Base-by-base conservation (phyloP, 192 early-diverging fungal genomes). In the Haplosporangium gracile region DNA sequence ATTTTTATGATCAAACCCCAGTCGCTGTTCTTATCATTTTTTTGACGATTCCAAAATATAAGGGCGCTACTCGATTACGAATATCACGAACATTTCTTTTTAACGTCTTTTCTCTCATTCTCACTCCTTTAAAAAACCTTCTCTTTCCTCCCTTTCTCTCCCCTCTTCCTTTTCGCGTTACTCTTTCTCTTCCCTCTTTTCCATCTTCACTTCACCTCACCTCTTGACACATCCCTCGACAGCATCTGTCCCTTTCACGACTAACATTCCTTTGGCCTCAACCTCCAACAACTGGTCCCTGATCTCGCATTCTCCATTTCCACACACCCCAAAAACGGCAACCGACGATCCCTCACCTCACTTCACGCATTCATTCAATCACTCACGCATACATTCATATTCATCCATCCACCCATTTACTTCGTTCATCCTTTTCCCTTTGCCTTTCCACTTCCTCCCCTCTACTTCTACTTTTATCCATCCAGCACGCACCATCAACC, bases 31-130 rank as follows among this genome's bases (percentile, higher is more conserved):
- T 78, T 70, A 68, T 47, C 32, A 36, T 70, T 78, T 39, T 49
- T 78, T 78, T 70, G 24, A 78, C 45, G 45, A 53, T 78, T 78
- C 76, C 68, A 70, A 70, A 78, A 70, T 78, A 78, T 78, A 78
- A 78, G 43, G 36, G 34, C 38, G 76, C 47, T n/a, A 42, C 76
- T 32, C 36, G 57, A 78, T 78, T 69, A 70, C 68, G 78, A 74
- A 39, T 68, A 45, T 79, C 51, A 72, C 78, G 55, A 79, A 79
- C 78, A 39, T 74, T 74, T 71, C 32, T 45, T 72, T 26, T 45
- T 72, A 72, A 72, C 78, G 70, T 60, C 76, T 77, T 78, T 53
- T 71, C n/a, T 53, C 38, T 49, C 26, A 39, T n/a, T 49, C 26
- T 32, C 49, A 47, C 57, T n/a, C 60, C 68, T 45, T 15, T 75